Percentiles rank a stretch among this genome's conserved stretches.
phyloP scores from a whole-genome alignment of 257 asterid species.

The Fraxinus pennsylvanica region DNA sequence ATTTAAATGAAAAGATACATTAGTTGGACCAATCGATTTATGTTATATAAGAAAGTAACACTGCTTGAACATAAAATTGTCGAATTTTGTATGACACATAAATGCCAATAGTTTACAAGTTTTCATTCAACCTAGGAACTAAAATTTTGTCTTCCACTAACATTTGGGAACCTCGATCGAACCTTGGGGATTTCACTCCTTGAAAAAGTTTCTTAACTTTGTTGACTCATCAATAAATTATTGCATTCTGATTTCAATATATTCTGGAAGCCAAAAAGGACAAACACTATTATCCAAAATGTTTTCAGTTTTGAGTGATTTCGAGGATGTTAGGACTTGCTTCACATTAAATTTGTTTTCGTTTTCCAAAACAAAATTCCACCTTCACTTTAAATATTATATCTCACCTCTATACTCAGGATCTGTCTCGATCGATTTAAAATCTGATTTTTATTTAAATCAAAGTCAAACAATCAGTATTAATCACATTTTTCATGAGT shows the following conservation, averaged over 20 bases:
- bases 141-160: no score
- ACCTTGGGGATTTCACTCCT: neutral
- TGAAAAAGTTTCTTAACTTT: slow-evolving; percentile 1
- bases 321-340: slow-evolving; percentile 27
- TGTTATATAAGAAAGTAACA: no score
- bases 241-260: slow-evolving; percentile 28
- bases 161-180: neutral
- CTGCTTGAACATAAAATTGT: no score
- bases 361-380: neutral
- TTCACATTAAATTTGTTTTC: neutral
- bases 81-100: no score
- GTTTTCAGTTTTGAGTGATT: slow-evolving; percentile 23
- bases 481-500: no score
- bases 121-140: no score
- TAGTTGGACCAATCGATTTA: no score
- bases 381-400: neutral
- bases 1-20: no score
- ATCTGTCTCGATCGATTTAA: no score
- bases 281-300: slow-evolving; percentile 22
- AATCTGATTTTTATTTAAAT: no score
- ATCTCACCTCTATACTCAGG: neutral
- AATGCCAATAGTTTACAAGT: no score
- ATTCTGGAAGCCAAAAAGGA: slow-evolving; percentile 13
- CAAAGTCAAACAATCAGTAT: no score
- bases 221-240: slow-evolving; percentile 29